Evolutionary conservation across 2,329 filamentous ascomycete genomes (phyloP).

Genomic region (Whalleya microplaca): DNA sequence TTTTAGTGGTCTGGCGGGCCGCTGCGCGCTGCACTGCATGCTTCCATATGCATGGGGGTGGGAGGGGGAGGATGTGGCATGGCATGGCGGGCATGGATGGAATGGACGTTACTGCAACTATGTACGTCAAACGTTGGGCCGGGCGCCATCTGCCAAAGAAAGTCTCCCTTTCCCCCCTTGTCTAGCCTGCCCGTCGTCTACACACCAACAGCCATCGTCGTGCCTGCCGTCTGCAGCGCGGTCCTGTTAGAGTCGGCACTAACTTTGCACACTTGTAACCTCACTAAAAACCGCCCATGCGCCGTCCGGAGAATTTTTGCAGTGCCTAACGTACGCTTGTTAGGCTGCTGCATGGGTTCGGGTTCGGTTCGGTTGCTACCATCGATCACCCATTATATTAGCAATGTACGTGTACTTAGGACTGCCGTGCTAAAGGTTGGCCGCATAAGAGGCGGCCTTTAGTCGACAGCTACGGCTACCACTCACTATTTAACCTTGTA

Average conservation of each 20-base stretch:
- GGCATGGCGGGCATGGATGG: not conserved
- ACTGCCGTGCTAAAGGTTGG: not conserved
- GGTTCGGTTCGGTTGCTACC: not conserved
- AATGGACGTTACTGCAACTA: not conserved
- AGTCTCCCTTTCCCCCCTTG: slow-evolving; percentile 31
- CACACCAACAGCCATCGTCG: slow-evolving; percentile 27
- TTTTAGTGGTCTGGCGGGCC: not conserved
- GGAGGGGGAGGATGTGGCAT: not conserved
- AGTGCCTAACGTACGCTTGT: too few species aligned
- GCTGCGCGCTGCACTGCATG: not conserved
- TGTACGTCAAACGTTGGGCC: slow-evolving; percentile 6
- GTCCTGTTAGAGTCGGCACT: not conserved
- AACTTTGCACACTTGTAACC: slow-evolving; percentile 21
- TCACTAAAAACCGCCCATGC: slow-evolving; percentile 23
- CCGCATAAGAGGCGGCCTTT: not conserved
- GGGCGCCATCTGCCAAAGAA: slow-evolving; percentile 11
- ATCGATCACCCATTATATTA: not conserved
- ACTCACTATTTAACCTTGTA: not conserved
- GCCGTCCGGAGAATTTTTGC: not conserved
- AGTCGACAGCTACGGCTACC: not conserved
- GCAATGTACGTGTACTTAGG: too few species aligned
- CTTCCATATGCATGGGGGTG: not conserved
- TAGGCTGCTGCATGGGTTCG: not conserved
- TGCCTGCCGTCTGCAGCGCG: not conserved
- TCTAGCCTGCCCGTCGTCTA: slow-evolving; percentile 35